A percentile compares a stretch with the other conserved stretches of the same genome.
phyloP scores from a whole-genome alignment of 176 grass and related monocot genomes.

The Musa itinerans region DNA sequence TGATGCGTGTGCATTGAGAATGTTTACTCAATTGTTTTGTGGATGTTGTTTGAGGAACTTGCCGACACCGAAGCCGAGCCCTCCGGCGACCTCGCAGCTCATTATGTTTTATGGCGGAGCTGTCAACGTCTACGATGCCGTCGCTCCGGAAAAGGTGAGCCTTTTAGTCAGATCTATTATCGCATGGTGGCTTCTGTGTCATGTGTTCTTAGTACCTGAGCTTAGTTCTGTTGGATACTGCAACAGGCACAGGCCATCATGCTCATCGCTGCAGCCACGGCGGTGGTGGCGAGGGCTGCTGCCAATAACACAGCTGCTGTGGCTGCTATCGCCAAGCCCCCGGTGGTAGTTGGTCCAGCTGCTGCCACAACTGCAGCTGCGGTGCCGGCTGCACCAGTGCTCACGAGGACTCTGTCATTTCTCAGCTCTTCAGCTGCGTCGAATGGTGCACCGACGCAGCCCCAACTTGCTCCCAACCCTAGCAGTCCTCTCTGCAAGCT shows the following conservation, averaged over 20 bases:
- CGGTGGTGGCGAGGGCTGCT: slow-evolving; percentile 29
- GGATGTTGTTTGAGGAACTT: not conserved
- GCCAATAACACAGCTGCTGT: slow-evolving; percentile 3
- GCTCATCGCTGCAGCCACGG: slow-evolving; percentile 69
- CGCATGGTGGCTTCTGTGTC: slow-evolving; percentile 5
- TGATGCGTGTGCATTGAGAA: not conserved
- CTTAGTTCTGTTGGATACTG: not conserved
- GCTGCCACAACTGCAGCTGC: not conserved
- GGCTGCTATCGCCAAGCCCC: slow-evolving; percentile 4
- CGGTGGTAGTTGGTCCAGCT: not conserved
- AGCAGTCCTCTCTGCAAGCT: slow-evolving; percentile 60
- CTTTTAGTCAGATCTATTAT: not conserved
- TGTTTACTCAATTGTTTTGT: not conserved
- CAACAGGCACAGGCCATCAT: slow-evolving; percentile 90
- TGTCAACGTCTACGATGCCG: slow-evolving; percentile 73
- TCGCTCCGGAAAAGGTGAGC: slow-evolving; percentile 62
- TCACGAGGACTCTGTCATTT: slow-evolving; percentile 67
- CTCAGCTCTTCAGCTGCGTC: slow-evolving; percentile 46
- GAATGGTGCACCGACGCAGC: slow-evolving; percentile 28
- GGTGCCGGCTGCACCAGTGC: slow-evolving; percentile 30
- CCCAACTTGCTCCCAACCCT: slow-evolving; percentile 25
- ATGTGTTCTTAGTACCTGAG: not conserved
- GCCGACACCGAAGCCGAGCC: not conserved
- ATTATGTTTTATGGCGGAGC: slow-evolving; percentile 87
- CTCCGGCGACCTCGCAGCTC: slow-evolving; percentile 40